Base-by-base conservation (phyloP, 371 early-diverging fungal species). In the Smittium culicis region DNA sequence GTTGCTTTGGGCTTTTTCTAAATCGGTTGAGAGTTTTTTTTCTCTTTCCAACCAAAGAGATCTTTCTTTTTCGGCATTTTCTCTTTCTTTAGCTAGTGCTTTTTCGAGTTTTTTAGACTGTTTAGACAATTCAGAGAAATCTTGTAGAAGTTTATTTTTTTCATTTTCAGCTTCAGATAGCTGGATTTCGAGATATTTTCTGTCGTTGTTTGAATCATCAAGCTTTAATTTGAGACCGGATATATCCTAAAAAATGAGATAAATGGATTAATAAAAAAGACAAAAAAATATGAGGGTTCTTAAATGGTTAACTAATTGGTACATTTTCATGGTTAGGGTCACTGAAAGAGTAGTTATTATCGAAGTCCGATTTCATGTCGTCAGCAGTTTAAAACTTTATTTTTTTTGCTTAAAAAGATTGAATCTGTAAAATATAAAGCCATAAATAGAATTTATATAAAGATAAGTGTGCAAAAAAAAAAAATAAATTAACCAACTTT, bases 21-120 rank as follows among this genome's bases (percentile, higher is more conserved):
- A n/a, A 24, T 63, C 31, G n/a, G n/a, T n/a, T 17, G n/a, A 2
- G 11, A 63, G n/a, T 2, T 5, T 63, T 63, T 63, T n/a, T 63
- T 63, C 63, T 5, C n/a, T n/a, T 32, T 63, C 30, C 2, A 63
- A 3, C 63, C 63, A 63, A 11, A 30, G 5, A 35, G n/a, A 17
- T 35, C 63, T 25, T n/a, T 63, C 63, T 35, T 63, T 27, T 27
- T 63, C 63, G 2, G 35, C 17, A 8, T 32, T n/a, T 63, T 63
- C 63, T 63, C 63, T 63, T n/a, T 59, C 20, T 45, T 45, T 45
- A 11, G 45, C 5, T 11, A 45, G 11, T 20, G 20, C 5, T 45
- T 45, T 45, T 45, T 45, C 45, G 11, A 45, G 5, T 45, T 45
- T 45, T 20, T 45, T 45, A 11, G 20, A 45, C 20, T 20, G 5